A percentile compares a stretch with the other conserved stretches of the same genome.
Evolutionary conservation across 192 early-diverging fungal species (phyloP).

Genomic region (Lobosporangium transversale): DNA sequence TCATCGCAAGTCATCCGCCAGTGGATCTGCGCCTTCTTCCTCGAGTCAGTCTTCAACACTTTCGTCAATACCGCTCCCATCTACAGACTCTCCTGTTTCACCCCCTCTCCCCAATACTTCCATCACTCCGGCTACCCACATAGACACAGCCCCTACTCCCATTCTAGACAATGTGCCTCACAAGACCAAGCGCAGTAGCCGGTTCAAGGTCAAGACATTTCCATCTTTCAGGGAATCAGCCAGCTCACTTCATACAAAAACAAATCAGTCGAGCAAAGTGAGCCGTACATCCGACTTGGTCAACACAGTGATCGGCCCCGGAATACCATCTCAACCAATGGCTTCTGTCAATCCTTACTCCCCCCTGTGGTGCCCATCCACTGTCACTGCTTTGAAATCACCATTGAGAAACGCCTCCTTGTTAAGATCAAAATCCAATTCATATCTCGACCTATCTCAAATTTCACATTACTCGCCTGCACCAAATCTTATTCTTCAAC

Average conservation of each 20-base stretch:
- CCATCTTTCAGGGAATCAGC: conserved; percentile 32
- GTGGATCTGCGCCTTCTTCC: conserved; percentile 1
- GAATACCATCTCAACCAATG: background rate
- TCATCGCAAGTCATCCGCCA: conserved; percentile 30
- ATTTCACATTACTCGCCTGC: conserved; percentile 33
- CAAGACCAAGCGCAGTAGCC: conserved; percentile 29
- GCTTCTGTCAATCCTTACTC: conserved; percentile 28
- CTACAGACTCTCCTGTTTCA: conserved; percentile 9
- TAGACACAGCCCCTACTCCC: background rate
- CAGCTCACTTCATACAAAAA: conserved; percentile 8
- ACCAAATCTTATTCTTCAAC: conserved; percentile 38
- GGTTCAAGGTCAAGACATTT: conserved; percentile 43
- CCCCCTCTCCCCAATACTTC: conserved; percentile 9
- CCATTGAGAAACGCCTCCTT: conserved; percentile 8
- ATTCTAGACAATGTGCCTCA: background rate
- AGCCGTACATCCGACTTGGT: no score
- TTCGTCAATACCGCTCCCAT: conserved; percentile 4
- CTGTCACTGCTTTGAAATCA: conserved; percentile 19
- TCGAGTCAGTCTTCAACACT: background rate
- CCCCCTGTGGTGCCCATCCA: conserved; percentile 24
- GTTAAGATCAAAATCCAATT: background rate
- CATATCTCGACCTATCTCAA: background rate
- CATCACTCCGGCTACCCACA: background rate
- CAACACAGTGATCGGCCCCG: no score
- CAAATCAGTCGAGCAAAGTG: no score